These are phyloP conservation scores for Saccharomycopsis oosterbeekiorum DNA, from an alignment of 805 yeast genomes.

Conservation along the genomic window DNA sequence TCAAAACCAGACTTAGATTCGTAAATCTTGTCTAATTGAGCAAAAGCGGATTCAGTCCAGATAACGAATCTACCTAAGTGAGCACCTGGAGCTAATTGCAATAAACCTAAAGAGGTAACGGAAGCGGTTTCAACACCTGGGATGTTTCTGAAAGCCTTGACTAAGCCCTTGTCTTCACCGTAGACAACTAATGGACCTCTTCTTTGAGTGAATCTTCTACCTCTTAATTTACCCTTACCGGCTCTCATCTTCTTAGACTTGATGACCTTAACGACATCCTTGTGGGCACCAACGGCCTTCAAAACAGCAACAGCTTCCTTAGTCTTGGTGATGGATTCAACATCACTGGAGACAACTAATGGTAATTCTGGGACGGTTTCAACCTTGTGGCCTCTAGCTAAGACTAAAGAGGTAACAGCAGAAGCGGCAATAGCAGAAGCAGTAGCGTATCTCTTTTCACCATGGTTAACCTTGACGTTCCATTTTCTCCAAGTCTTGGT, in stretches of 20 bases:
- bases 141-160: conserved; percentile 97
- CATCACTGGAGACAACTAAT: conserved; percentile 87
- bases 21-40: conserved; percentile 94
- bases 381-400: conserved; percentile 99
- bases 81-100: conserved; percentile 99
- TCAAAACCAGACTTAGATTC: conserved; percentile 90
- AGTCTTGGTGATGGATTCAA: conserved; percentile 91
- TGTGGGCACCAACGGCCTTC: conserved; percentile 98
- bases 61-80: conserved; percentile 99
- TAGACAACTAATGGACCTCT: conserved; percentile 99
- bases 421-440: conserved; percentile 99
- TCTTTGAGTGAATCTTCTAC: conserved; percentile 99
- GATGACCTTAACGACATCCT: conserved; percentile 95
- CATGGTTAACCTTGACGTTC: conserved; percentile 99
- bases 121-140: conserved; percentile 99
- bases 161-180: conserved; percentile 95
- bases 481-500: conserved; percentile 99
- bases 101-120: conserved; percentile 86
- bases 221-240: conserved; percentile 99
- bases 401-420: conserved; percentile 94
- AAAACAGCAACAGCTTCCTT: conserved; percentile 97
- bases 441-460: conserved; percentile 99
- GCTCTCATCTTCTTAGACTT: conserved; percentile 98
- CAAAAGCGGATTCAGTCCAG: conserved; percentile 99
- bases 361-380: conserved; percentile 98